Percentiles rank a stretch among this genome's conserved stretches.
Conservation (phyloP, 2,329 filamentous ascomycete species). For the Nemania abortiva region DNA sequence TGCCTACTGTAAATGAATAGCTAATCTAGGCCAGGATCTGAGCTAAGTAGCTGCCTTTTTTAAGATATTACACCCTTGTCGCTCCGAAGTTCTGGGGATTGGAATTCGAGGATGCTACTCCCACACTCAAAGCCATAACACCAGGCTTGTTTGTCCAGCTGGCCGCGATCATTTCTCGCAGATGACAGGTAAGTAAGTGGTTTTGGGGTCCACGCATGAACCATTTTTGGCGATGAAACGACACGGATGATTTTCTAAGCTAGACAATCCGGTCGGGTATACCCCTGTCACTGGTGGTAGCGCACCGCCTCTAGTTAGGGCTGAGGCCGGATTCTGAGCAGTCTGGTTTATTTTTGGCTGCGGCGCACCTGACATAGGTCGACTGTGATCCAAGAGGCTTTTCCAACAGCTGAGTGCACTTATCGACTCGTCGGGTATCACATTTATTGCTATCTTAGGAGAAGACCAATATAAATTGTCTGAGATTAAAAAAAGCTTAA, state of each 20-base stretch:
- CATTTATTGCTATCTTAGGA: not conserved
- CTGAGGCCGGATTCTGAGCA: not conserved
- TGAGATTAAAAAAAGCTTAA: too few species aligned
- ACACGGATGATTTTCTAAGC: slow-evolving; percentile 14
- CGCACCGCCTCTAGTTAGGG: not conserved
- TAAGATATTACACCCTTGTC: slow-evolving; percentile 18
- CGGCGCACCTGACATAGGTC: not conserved
- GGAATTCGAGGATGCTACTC: slow-evolving; percentile 11
- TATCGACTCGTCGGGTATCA: not conserved
- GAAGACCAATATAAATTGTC: not conserved
- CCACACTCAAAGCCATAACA: not conserved
- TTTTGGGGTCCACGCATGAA: slow-evolving; percentile 17
- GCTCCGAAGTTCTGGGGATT: slow-evolving; percentile 20
- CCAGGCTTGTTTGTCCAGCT: not conserved
- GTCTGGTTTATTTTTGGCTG: slow-evolving; percentile 9
- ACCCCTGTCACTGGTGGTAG: not conserved
- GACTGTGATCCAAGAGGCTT: too few species aligned
- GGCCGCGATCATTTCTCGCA: slow-evolving; percentile 1
- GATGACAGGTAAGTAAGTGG: slow-evolving; percentile 9
- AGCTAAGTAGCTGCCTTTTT: slow-evolving; percentile 24
- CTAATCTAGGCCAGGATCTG: not conserved
- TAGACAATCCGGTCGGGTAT: not conserved
- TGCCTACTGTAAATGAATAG: not conserved
- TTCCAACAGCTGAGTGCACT: not conserved
- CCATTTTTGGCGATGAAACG: slow-evolving; percentile 25